phyloP scores from a whole-genome alignment of 1,139 yeast genomes.

The Suhomyces kunorum region DNA sequence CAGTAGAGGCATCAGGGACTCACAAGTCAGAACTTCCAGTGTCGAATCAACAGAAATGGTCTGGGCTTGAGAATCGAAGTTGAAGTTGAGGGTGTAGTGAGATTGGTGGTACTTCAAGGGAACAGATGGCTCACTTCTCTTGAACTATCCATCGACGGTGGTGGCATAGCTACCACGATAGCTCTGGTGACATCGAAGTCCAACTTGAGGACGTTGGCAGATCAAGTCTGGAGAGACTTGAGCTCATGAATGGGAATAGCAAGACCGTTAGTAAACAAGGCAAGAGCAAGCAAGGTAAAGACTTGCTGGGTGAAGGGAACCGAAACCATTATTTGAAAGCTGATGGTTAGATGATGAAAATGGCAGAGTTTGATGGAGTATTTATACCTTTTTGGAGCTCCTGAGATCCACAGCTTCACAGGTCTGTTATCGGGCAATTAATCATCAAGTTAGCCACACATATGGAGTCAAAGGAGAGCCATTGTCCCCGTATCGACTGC shows the following conservation, averaged over 20 bases:
- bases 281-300: conserved; percentile 11
- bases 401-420: too few relatives aligned
- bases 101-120: conserved; percentile 6
- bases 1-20: conserved; percentile 10
- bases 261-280: conserved; percentile 11
- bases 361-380: not conserved
- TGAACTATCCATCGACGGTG: not conserved
- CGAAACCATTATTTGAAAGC: conserved; percentile 10
- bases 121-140: conserved; percentile 1
- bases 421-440: too few relatives aligned
- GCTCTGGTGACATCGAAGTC: conserved; percentile 15
- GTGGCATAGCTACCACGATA: not conserved
- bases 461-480: too few relatives aligned
- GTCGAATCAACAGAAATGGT: conserved; percentile 17
- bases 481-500: too few relatives aligned
- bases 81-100: conserved; percentile 13
- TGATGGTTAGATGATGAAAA: not conserved
- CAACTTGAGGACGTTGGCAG: conserved; percentile 11
- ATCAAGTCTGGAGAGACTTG: not conserved
- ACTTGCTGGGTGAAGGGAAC: conserved; percentile 11
- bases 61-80: conserved; percentile 14
- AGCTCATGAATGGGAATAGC: too few relatives aligned
- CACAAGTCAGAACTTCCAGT: conserved; percentile 28
- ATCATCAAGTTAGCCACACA: too few relatives aligned
- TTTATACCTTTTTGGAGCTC: too few relatives aligned